These are phyloP conservation scores for Lepidopterella palustris DNA, from an alignment of 495 filamentous ascomycete species.

Conservation along the genomic window DNA sequence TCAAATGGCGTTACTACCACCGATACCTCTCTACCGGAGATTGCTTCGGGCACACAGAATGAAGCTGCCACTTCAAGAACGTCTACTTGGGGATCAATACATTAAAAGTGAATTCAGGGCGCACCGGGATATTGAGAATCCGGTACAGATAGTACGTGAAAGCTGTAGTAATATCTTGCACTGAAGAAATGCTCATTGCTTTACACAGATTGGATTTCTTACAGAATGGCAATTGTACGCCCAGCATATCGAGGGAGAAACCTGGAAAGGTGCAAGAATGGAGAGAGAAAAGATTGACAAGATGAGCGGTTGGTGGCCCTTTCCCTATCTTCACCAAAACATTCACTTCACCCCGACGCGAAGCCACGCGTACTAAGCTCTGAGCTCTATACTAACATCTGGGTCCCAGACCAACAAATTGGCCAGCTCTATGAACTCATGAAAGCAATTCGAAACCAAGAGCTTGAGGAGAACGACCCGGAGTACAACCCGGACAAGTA, in stretches of 20 bases:
- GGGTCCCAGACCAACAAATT: constrained; percentile 71
- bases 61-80: constrained; percentile 63
- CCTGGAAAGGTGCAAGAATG: constrained; percentile 71
- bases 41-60: constrained; percentile 80
- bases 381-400: neutral
- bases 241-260: constrained; percentile 78
- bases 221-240: constrained; percentile 96
- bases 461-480: constrained; percentile 41
- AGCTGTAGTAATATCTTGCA: neutral
- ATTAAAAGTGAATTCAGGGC: constrained; percentile 84
- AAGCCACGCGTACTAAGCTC: neutral
- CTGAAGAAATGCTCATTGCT: neutral
- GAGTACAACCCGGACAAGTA: constrained; percentile 16
- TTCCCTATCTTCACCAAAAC: neutral
- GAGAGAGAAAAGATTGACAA: constrained; percentile 76
- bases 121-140: constrained; percentile 79
- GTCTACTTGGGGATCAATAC: constrained; percentile 82
- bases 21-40: constrained; percentile 82
- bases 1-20: constrained; percentile 75
- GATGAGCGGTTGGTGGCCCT: constrained; percentile 73
- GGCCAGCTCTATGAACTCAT: constrained; percentile 92
- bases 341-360: neutral
- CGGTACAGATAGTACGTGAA: constrained; percentile 71
- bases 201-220: constrained; percentile 76
- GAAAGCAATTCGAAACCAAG: constrained; percentile 65